A percentile compares a stretch with the other conserved stretches of the same genome.
Conservation (phyloP, 2,329 filamentous ascomycete species). For the Nigrospora oryzae region DNA sequence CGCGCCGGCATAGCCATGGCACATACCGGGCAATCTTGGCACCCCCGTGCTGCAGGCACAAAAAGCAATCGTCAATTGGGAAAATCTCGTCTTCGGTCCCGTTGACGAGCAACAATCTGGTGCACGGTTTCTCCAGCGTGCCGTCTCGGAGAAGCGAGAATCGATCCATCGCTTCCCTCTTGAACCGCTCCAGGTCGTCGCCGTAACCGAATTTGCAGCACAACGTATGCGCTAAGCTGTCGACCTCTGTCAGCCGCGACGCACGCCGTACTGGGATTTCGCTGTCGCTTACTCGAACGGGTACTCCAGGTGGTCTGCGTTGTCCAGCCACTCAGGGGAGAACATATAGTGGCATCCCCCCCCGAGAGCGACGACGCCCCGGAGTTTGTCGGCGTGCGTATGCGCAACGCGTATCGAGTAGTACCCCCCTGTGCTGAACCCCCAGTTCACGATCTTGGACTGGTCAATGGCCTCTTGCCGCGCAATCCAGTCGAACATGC, state of each 20-base stretch:
- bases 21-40: slow-evolving; percentile 38
- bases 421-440: slow-evolving; percentile 49
- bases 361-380: slow-evolving; percentile 42
- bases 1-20: too few relatives aligned
- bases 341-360: slow-evolving; percentile 54
- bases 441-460: slow-evolving; percentile 41
- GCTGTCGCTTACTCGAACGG: slow-evolving; percentile 39
- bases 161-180: slow-evolving; percentile 23
- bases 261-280: too few relatives aligned
- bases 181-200: slow-evolving; percentile 18
- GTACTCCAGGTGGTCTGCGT: slow-evolving; percentile 48
- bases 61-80: slow-evolving; percentile 50
- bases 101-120: slow-evolving; percentile 44
- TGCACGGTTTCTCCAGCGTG: slow-evolving; percentile 41
- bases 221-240: slow-evolving; percentile 16
- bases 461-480: slow-evolving; percentile 36
- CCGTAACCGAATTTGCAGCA: slow-evolving; percentile 18
- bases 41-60: slow-evolving; percentile 41
- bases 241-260: background rate
- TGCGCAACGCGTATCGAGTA: slow-evolving; percentile 49
- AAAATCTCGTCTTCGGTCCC: slow-evolving; percentile 52
- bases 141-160: slow-evolving; percentile 48
- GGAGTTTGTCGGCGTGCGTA: slow-evolving; percentile 42
- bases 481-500: slow-evolving; percentile 45
- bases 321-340: slow-evolving; percentile 39